Base-by-base conservation (phyloP, 2,329 filamentous ascomycete genomes). In the Clonostachys solani region DNA sequence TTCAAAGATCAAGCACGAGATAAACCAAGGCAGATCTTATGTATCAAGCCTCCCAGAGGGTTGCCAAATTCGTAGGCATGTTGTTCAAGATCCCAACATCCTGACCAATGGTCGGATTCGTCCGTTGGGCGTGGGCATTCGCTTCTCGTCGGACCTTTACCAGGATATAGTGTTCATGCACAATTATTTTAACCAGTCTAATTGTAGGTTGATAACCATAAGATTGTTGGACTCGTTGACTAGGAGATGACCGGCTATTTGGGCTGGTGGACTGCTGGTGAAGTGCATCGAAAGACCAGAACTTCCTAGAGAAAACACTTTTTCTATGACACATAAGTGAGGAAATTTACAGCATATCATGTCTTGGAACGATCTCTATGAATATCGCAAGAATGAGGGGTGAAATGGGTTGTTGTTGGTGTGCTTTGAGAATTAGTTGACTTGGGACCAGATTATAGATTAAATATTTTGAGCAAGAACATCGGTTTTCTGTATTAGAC, bases 171-270 rank as follows among this genome's bases (percentile, higher is more conserved):
- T 57, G 48, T 63, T 69, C 35, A 66, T 65, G 64, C 66, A 71
- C 53, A 69, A 70, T 45, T 62, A 69, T 47, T 60, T 71, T 23
- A 61, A 54, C n/a, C 10, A 43, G 33, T 68, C 64, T 3, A 69
- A 69, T 50, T 57, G 48, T 48, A 69, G 33, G 65, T 71, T 6
- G 53, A 69, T 38, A 52, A 66, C 45, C 63, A 60, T 49, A 66
- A 48, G 50, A 66, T 72, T 40, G 61, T 69, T 3, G 68, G 62
- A 5, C 53, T 72, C 18, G 49, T 68, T 47, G 64, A 70, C 47
- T 71, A 65, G 66, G 68, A 71, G 54, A 70, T 70, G 66, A 66
- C 67, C 40, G 67, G 67, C 2, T 68, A 53, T 19, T 58, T 62
- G 48, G 58, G 60, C 10, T 61, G 61, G 60, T 49, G 59, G 44